A percentile compares a stretch with the other conserved stretches of the same genome.
Evolutionary conservation across 1,284 basidiomycete genomes (phyloP).

Genomic region (Puccinia triticina): DNA sequence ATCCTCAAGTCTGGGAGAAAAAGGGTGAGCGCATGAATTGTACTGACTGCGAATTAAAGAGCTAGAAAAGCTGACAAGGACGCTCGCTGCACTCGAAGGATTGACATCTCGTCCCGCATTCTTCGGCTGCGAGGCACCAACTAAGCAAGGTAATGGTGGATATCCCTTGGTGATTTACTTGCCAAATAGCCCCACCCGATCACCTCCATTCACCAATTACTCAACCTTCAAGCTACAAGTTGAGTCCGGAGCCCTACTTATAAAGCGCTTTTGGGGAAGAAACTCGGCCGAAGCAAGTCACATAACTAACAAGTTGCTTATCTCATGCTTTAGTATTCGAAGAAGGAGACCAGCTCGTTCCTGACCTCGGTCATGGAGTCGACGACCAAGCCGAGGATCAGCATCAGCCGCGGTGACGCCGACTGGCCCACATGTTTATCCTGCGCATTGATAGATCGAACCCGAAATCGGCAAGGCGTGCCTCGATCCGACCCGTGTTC

Average conservation of each 20-base stretch:
- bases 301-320: not conserved
- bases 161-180: slow-evolving; percentile 39
- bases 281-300: slow-evolving; percentile 38
- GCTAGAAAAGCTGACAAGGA: not conserved
- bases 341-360: slow-evolving; percentile 58
- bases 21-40: not conserved
- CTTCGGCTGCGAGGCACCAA: slow-evolving; percentile 68
- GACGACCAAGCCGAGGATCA: slow-evolving; percentile 56
- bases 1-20: slow-evolving; percentile 29
- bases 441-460: slow-evolving; percentile 59
- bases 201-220: slow-evolving; percentile 55
- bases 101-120: slow-evolving; percentile 73
- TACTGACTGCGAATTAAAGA: not conserved
- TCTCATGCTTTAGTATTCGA: slow-evolving; percentile 60
- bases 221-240: slow-evolving; percentile 61
- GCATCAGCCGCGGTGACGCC: slow-evolving; percentile 56
- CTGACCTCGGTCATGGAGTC: slow-evolving; percentile 56
- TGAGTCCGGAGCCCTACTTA: slow-evolving; percentile 53
- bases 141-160: not conserved
- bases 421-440: slow-evolving; percentile 62
- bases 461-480: slow-evolving; percentile 16
- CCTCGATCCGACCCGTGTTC: not conserved
- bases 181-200: slow-evolving; percentile 34
- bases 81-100: slow-evolving; percentile 60
- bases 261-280: slow-evolving; percentile 53